A percentile compares a stretch with the other conserved stretches of the same genome.
Conservation (phyloP, 768 basidiomycete species). For the Suillus brevipes region DNA sequence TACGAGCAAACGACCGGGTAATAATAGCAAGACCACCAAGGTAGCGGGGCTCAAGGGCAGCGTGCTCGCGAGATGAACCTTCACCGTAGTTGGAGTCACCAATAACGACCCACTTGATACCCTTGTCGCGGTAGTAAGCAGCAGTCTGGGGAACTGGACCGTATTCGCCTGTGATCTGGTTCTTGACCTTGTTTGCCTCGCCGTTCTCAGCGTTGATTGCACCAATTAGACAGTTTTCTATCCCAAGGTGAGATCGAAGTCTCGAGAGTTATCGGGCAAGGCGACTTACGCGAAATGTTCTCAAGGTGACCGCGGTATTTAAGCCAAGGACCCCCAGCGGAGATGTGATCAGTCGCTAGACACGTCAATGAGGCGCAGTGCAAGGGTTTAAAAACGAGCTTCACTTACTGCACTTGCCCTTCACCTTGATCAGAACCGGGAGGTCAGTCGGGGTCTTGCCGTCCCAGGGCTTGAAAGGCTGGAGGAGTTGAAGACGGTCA, state of each 20-base stretch:
- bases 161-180: constrained; percentile 84
- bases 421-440: constrained; percentile 96
- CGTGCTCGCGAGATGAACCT: constrained; percentile 97
- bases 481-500: constrained; percentile 87
- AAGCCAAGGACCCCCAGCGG: constrained; percentile 98
- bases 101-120: constrained; percentile 96
- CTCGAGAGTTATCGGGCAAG: not conserved
- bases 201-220: constrained; percentile 95
- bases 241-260: constrained; percentile 11
- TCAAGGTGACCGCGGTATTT: constrained; percentile 99
- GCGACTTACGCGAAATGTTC: constrained; percentile 86
- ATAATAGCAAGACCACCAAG: constrained; percentile 96
- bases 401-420: constrained; percentile 95
- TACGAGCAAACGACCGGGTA: constrained; percentile 94
- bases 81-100: constrained; percentile 97
- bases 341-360: constrained; percentile 88
- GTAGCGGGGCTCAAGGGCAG: constrained; percentile 93
- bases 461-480: constrained; percentile 91
- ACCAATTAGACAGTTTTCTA: constrained; percentile 96
- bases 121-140: constrained; percentile 84
- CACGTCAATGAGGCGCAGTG: constrained; percentile 7
- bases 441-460: constrained; percentile 88
- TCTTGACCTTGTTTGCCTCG: constrained; percentile 95
- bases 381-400: not conserved
- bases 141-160: constrained; percentile 84